Conservation (phyloP, 306 rosid genomes). For the Vigna angularis region DNA sequence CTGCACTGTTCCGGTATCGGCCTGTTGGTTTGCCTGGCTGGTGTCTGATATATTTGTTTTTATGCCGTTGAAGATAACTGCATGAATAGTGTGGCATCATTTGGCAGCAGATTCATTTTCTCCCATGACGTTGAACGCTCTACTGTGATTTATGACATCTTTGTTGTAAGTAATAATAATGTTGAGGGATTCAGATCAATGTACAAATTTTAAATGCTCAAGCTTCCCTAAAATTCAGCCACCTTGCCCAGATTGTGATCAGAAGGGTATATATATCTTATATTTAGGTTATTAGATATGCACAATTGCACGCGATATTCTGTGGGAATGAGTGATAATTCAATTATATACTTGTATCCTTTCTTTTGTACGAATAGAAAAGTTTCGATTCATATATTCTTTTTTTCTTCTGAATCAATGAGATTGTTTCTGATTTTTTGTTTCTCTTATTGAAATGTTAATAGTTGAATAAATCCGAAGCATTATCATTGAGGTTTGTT, state of each 20-base stretch:
- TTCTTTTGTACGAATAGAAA: constrained; percentile 35
- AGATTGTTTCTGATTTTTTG: constrained; percentile 19
- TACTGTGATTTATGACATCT: constrained; percentile 18
- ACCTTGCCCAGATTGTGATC: constrained; percentile 23
- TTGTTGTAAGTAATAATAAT: constrained; percentile 37
- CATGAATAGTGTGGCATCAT: constrained; percentile 35
- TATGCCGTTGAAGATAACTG: constrained; percentile 40
- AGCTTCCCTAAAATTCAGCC: constrained; percentile 24
- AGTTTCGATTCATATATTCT: background rate
- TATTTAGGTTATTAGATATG: constrained; percentile 7
- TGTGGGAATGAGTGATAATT: constrained; percentile 37
- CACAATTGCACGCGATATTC: constrained; percentile 27
- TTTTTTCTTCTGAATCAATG: constrained; percentile 8
- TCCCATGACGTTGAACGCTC: constrained; percentile 25
- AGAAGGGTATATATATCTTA: constrained; percentile 14
- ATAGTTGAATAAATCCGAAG: background rate
- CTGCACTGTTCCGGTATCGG: constrained; percentile 20
- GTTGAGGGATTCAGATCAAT: constrained; percentile 28
- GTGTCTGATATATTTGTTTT: constrained; percentile 31
- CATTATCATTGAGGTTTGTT: background rate
- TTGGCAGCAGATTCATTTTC: constrained; percentile 40
- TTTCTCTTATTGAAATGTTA: background rate
- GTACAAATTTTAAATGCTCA: constrained; percentile 38
- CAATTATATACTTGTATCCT: constrained; percentile 30
- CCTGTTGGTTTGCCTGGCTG: constrained; percentile 35